A percentile compares a stretch with the other conserved stretches of the same genome.
These are phyloP conservation scores for Exophiala calicioides DNA, from an alignment of 2,329 filamentous ascomycete species.

Conservation along the genomic window DNA sequence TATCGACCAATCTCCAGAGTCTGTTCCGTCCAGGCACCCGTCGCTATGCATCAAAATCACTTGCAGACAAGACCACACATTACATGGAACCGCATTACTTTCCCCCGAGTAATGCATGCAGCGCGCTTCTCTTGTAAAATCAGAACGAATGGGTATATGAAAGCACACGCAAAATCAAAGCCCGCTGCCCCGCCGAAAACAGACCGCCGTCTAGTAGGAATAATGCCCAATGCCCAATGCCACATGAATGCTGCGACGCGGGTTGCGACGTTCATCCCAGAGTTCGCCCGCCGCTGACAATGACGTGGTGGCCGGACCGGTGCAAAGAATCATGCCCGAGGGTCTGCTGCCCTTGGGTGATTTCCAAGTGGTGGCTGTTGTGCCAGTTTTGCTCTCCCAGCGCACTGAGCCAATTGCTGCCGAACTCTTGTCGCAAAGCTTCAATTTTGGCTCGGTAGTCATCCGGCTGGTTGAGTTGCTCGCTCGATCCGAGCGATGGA, in stretches of 20 bases:
- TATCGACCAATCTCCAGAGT: constrained; percentile 6
- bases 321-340: constrained; percentile 30
- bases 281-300: constrained; percentile 44
- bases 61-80: constrained; percentile 2
- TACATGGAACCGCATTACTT: constrained; percentile 7
- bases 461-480: constrained; percentile 42
- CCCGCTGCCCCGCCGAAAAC: constrained; percentile 10
- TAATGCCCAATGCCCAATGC: background rate
- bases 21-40: constrained; percentile 11
- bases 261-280: constrained; percentile 32
- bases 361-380: constrained; percentile 26
- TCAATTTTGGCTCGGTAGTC: constrained; percentile 91
- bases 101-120: constrained; percentile 1
- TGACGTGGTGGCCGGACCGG: constrained; percentile 42
- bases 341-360: constrained; percentile 25
- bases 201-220: constrained; percentile 16
- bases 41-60: constrained; percentile 28
- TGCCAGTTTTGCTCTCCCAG: constrained; percentile 74
- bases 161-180: constrained; percentile 14
- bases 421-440: constrained; percentile 78
- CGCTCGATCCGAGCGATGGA: constrained; percentile 11
- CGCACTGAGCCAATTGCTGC: constrained; percentile 82
- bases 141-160: constrained; percentile 27
- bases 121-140: constrained; percentile 13
- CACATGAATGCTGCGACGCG: constrained; percentile 1